Evolutionary conservation across 106 monocot species (phyloP), one percentile per base, ranked within the genome.

Genomic region (Cymbidium sinense): DNA sequence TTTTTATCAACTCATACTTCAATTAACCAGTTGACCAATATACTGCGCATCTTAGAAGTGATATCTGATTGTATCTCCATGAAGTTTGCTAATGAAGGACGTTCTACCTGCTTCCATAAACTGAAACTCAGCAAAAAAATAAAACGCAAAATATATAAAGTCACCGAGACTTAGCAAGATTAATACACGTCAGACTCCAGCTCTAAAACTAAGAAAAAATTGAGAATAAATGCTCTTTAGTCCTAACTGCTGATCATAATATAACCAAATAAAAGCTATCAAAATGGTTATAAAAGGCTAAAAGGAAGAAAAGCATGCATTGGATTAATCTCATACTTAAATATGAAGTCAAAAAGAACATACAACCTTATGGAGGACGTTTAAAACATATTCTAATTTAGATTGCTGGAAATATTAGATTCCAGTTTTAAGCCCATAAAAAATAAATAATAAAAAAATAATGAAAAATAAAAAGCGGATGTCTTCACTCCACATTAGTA

Each of bases 21-120:
- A 70, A 88, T 85, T 75, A 88, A 69, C 85, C 88, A 88, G 82
- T 88, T 83, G 41, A 88, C 70, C 17, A 88, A 62, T 54, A 88
- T 70, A 76, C 83, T 71, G 50, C 88, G 73, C 83, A 86, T 85
- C 76, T 61, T 78, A 5, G 83, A 80, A 67, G 85, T 81, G 47
- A 88, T 74, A 36, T 88, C 81, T 47, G 77, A 77, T 34, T 85
- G 85, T 20, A 76, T 35, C 1, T 43, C 39, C 81, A 86, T 83
- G 76, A 83, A 83, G 31, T 86, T 74, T 71, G 75, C 81, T 65
- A 75, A 70, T 8, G 52, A 64, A 72, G 81, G 83, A 77, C 83
- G 85, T 73, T 78, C 78, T 39, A 73, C 77, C 88, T 88, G 82
- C 50, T 34, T 18, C 13, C 37, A 69, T 27, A 13, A 47, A 13